Evolutionary conservation across 495 filamentous ascomycete species (phyloP), one percentile per base, ranked within the genome.

Genomic region (Penicillium egyptiacum): DNA sequence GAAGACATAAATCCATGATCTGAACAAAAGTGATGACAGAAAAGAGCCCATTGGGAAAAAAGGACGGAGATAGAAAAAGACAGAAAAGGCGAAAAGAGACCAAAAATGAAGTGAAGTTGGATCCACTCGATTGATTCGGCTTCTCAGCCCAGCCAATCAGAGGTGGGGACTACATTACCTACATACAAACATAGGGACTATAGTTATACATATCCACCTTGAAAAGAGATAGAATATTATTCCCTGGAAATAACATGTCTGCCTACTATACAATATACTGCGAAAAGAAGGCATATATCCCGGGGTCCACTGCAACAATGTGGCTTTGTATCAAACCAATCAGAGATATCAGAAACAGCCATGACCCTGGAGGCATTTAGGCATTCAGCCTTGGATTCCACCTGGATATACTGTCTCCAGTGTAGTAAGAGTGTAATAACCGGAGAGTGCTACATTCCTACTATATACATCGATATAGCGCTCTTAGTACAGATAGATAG

Each of bases 111-210:
- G 19, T 50, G 4, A 23, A 37, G 28, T 8, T 7, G 47, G 35
- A 20, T 35, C 37, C 37, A 53, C 50, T n/a, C 19, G 26, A 8
- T 7, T 8, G 2, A 12, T n/a, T 10, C 53, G 53, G 53, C 31
- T 47, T 55, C 53, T 47, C 42, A 47, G 22, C 16, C 53, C 53
- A 47, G 43, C 53, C 53, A 55, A 55, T 47, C 20, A 44, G 7
- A 23, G 23, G n/a, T n/a, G n/a, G n/a, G n/a, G n/a, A n/a, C n/a
- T n/a, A n/a, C n/a, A n/a, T n/a, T n/a, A n/a, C n/a, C n/a, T n/a
- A n/a, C n/a, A n/a, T n/a, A n/a, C n/a, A n/a, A n/a, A n/a, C n/a
- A n/a, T n/a, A n/a, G n/a, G n/a, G n/a, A n/a, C n/a, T n/a, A n/a
- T n/a, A n/a, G n/a, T n/a, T n/a, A n/a, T n/a, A n/a, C n/a, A n/a